Evolutionary conservation across 164 flowering plant species (phyloP).

Genomic region (Sedum album): DNA sequence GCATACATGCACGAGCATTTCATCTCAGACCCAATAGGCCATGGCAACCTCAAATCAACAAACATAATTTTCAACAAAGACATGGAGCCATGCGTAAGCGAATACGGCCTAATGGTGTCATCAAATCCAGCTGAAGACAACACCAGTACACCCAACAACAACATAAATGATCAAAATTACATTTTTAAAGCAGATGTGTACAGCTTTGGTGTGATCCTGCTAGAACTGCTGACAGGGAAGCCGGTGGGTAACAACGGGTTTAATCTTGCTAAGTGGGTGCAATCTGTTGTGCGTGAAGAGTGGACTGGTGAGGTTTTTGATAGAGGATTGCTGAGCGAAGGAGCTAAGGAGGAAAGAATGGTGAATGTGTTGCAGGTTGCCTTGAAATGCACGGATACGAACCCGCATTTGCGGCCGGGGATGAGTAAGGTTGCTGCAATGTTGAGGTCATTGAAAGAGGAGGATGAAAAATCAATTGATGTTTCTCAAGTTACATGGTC

Average conservation of each 20-base stretch:
- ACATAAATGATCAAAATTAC: background rate
- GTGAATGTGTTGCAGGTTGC: constrained; percentile 58
- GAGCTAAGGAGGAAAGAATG: constrained; percentile 59
- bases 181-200: constrained; percentile 37
- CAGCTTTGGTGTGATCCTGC: constrained; percentile 51
- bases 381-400: constrained; percentile 42
- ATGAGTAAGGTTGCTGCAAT: constrained; percentile 37
- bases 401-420: constrained; percentile 42
- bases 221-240: constrained; percentile 63
- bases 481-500: background rate
- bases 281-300: constrained; percentile 50
- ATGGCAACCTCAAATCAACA: constrained; percentile 64
- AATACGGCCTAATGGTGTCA: constrained; percentile 45
- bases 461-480: constrained; percentile 43
- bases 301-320: constrained; percentile 75
- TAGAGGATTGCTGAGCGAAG: constrained; percentile 29
- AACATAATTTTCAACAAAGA: constrained; percentile 45
- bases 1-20: constrained; percentile 48
- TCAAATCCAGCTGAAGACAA: constrained; percentile 12
- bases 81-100: constrained; percentile 50
- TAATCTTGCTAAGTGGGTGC: constrained; percentile 53
- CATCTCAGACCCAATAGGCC: constrained; percentile 33
- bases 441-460: constrained; percentile 40
- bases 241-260: constrained; percentile 38
- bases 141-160: background rate